Percentiles rank a stretch among this genome's conserved stretches.
phyloP scores from a whole-genome alignment of 2,329 filamentous ascomycete species.

The Ophiostoma perfectum region DNA sequence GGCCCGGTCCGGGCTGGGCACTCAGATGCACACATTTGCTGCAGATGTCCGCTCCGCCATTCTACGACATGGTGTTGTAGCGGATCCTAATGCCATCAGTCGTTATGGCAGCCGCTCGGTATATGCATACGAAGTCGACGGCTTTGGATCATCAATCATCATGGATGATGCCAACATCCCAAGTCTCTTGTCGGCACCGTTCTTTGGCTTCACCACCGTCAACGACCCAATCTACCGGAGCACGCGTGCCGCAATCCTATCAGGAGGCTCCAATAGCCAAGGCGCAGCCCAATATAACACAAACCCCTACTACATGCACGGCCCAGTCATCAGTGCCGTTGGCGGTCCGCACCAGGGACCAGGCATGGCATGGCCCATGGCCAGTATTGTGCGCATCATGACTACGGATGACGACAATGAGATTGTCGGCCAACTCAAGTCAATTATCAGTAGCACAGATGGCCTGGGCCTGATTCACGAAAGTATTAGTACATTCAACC shows the following conservation, averaged over 20 bases:
- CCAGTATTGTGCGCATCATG: constrained; percentile 70
- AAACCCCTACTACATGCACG: constrained; percentile 65
- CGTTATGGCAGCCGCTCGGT: constrained; percentile 41
- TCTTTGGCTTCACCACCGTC: constrained; percentile 54
- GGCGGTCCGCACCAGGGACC: constrained; percentile 53
- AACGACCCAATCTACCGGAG: constrained; percentile 63
- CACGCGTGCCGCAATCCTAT: constrained; percentile 66
- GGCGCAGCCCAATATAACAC: constrained; percentile 39
- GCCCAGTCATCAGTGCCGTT: constrained; percentile 46
- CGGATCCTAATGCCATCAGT: constrained; percentile 29
- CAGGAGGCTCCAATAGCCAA: background rate
- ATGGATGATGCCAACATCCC: constrained; percentile 68
- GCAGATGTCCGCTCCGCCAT: constrained; percentile 40
- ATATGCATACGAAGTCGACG: constrained; percentile 69
- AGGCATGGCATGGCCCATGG: constrained; percentile 83
- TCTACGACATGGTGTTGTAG: constrained; percentile 45
- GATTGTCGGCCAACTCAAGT: constrained; percentile 59
- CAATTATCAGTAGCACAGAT: constrained; percentile 63
- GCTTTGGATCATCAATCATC: constrained; percentile 55
- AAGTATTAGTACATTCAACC: constrained; percentile 62
- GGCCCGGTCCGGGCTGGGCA: constrained; percentile 39
- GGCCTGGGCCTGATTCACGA: constrained; percentile 76
- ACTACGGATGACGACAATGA: constrained; percentile 71
- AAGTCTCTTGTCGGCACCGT: constrained; percentile 54
- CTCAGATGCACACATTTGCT: constrained; percentile 53